Base-by-base conservation (phyloP, 2,329 filamentous ascomycete species). In the Neurospora sp. region DNA sequence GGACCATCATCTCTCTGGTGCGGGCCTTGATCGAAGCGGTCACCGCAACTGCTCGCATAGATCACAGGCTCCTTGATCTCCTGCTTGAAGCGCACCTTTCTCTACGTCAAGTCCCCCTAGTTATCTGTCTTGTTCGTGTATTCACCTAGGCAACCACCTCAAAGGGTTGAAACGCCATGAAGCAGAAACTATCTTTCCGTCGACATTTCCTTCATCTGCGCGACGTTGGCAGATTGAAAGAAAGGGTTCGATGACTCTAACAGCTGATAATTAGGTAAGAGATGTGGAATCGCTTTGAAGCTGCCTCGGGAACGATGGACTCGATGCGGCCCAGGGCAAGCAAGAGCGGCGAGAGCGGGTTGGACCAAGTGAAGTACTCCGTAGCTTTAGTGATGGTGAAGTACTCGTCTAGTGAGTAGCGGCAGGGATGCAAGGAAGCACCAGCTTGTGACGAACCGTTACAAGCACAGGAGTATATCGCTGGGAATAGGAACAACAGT, bases 231-330 rank as follows among this genome's bases (percentile, higher is more conserved):
- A 46, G 42, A 46, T 2, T 23, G n/a, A 19, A 46, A 46, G 8
- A 46, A 46, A 4, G 42, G 2, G 2, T 43, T 0, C 3, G 8
- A 19, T n/a, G 0, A 43, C 1, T 0, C 2, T 17, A 43, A n/a
- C 42, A 19, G 17, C 17, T n/a, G 17, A 43, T 43, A 0, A 10
- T 43, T n/a, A 43, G 8, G 8, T n/a, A 43, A 43, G 42, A 19
- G 2, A 43, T 8, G 8, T 46, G 8, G 4, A 0, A 0, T 46
- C 1, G 42, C 0, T 46, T 19, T 19, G 8, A 23, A 46, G n/a
- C n/a, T 23, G 7, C 3, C 7, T 42, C 40, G 3, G 40, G 1
- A 0, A n/a, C 1, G 15, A 3, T 9, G 40, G 17, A 4, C 40
- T 42, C 40, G 7, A 42, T 42, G 15, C 40, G 40, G 40, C 40